Percentiles rank a stretch among this genome's conserved stretches.
These are phyloP conservation scores for Bothriochloa decipiens DNA, from an alignment of 176 grass and related monocot genomes.

Conservation along the genomic window DNA sequence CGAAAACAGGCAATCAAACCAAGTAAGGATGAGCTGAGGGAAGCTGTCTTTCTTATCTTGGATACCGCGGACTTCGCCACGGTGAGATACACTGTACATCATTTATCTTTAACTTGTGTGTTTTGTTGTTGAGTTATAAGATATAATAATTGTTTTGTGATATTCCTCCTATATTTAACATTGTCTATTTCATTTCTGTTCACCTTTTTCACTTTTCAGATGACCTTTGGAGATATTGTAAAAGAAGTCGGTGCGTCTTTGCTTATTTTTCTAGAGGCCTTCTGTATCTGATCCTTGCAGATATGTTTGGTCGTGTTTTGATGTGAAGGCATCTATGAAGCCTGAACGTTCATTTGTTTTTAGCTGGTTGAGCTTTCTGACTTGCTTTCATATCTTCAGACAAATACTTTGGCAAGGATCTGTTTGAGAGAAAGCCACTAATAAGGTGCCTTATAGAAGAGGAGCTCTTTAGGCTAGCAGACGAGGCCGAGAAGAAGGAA, in stretches of 20 bases:
- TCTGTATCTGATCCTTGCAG: slow-evolving; percentile 10
- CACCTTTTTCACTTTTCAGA: slow-evolving; percentile 52
- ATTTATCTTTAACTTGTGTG: slow-evolving; percentile 7
- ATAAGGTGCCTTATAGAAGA: slow-evolving; percentile 61
- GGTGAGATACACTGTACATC: slow-evolving; percentile 32
- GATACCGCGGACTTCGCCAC: slow-evolving; percentile 50
- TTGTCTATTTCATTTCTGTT: slow-evolving; percentile 32
- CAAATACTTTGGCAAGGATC: slow-evolving; percentile 61
- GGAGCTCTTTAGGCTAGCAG: slow-evolving; percentile 57
- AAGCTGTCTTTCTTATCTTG: slow-evolving; percentile 58
- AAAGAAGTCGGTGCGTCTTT: slow-evolving; percentile 59
- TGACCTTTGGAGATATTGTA: slow-evolving; percentile 68
- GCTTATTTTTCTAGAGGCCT: slow-evolving; percentile 13
- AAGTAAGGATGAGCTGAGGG: slow-evolving; percentile 55
- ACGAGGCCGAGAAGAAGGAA: slow-evolving; percentile 59
- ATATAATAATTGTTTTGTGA: not conserved
- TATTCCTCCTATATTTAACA: slow-evolving; percentile 15
- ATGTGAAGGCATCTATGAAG: slow-evolving; percentile 27
- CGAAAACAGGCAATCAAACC: slow-evolving; percentile 37
- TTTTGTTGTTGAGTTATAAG: slow-evolving; percentile 1
- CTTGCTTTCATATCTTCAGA: slow-evolving; percentile 46
- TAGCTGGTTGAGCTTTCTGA: slow-evolving; percentile 31
- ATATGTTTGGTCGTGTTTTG: slow-evolving; percentile 21
- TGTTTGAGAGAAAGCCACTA: slow-evolving; percentile 61
- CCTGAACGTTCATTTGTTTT: slow-evolving; percentile 17